Evolutionary conservation across 2,329 filamentous ascomycete genomes (phyloP).

Genomic region (Pseudogymnoascus sp.): DNA sequence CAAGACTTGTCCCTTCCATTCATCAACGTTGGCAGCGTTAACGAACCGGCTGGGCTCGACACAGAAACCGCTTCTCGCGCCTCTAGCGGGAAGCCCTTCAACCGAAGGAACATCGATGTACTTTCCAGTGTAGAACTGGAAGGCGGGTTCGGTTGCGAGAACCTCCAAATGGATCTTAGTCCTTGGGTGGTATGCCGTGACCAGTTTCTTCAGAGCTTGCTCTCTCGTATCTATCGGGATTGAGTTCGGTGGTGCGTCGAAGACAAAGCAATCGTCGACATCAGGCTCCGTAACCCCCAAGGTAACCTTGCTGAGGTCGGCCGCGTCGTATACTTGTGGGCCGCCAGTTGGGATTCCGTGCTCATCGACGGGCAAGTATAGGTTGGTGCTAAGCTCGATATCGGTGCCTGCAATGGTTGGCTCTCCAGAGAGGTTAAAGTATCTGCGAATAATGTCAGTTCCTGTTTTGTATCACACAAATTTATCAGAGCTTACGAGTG

Average conservation of each 20-base stretch:
- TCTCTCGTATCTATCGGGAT: conserved; percentile 45
- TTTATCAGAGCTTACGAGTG: conserved; percentile 59
- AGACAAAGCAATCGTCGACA: conserved; percentile 86
- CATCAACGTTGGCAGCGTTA: conserved; percentile 75
- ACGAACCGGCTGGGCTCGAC: conserved; percentile 89
- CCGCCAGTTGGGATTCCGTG: conserved; percentile 66
- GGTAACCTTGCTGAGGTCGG: conserved; percentile 61
- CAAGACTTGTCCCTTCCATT: conserved; percentile 71
- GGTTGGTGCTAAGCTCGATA: conserved; percentile 49
- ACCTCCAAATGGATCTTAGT: conserved; percentile 79
- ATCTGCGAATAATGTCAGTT: conserved; percentile 32
- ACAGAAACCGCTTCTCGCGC: conserved; percentile 71
- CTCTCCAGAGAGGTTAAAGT: conserved; percentile 56
- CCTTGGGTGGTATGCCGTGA: conserved; percentile 65
- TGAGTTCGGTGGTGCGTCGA: conserved; percentile 37
- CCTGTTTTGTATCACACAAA: conserved; percentile 5
- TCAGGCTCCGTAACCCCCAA: conserved; percentile 61
- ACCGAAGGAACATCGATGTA: conserved; percentile 70
- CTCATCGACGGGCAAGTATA: conserved; percentile 68
- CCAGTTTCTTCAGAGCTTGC: conserved; percentile 57
- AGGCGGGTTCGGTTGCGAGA: conserved; percentile 84
- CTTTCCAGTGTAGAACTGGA: conserved; percentile 94
- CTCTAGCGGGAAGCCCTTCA: conserved; percentile 52
- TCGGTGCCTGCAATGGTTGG: conserved; percentile 56
- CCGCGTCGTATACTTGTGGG: conserved; percentile 55